Percentiles rank a stretch among this genome's conserved stretches.
Evolutionary conservation across 1,139 yeast genomes (phyloP).

Genomic region (Pichia inconspicua): DNA sequence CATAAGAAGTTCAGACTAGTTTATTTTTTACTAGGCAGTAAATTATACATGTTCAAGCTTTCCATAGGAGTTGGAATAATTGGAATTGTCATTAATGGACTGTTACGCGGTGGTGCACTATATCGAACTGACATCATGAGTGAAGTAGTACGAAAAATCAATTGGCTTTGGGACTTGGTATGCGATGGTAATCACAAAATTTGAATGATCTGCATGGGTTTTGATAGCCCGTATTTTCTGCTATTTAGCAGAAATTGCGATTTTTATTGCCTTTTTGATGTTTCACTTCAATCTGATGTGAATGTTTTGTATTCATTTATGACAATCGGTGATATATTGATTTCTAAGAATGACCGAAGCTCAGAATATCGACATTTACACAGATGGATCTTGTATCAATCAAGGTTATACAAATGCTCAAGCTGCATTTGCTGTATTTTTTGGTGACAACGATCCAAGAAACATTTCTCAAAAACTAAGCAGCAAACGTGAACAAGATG

Average conservation of each 20-base stretch:
- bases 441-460: slow-evolving; percentile 45
- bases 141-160: not conserved
- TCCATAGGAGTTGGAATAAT: slow-evolving; percentile 23
- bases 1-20: not conserved
- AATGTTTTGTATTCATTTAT: too few relatives aligned
- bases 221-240: too few relatives aligned
- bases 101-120: not conserved
- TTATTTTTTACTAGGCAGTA: not conserved
- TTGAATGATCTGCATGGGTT: too few relatives aligned
- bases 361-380: slow-evolving; percentile 33
- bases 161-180: not conserved
- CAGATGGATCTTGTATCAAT: slow-evolving; percentile 50
- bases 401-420: slow-evolving; percentile 13
- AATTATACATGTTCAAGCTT: slow-evolving; percentile 16
- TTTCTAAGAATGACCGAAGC: too few relatives aligned
- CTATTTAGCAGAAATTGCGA: not conserved
- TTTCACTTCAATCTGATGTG: too few relatives aligned
- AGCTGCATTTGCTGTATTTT: slow-evolving; percentile 76
- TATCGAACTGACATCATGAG: not conserved
- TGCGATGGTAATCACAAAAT: too few relatives aligned
- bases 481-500: not conserved
- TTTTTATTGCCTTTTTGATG: not conserved
- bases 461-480: slow-evolving; percentile 22
- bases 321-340: too few relatives aligned
- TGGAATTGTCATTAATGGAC: slow-evolving; percentile 12